Conservation (phyloP, 108 stramenopile genomes). For the Aureococcus anophagefferens region DNA sequence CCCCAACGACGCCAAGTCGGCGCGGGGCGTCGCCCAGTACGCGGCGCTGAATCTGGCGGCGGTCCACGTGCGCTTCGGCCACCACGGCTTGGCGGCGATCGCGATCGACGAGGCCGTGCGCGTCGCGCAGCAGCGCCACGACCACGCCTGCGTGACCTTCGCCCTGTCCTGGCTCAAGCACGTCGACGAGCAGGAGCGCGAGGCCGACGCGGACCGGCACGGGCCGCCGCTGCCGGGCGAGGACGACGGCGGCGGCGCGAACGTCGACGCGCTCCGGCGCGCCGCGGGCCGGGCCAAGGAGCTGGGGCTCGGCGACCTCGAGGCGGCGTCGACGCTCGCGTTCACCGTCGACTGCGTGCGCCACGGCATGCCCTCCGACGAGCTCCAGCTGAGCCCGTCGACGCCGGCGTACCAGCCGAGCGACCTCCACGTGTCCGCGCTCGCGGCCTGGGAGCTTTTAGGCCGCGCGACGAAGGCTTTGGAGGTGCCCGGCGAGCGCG, state of each 20-base stretch:
- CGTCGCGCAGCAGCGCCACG: slow-evolving; percentile 81
- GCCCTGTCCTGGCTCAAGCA: slow-evolving; percentile 52
- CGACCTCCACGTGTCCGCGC: no score
- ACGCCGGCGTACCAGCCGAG: no score
- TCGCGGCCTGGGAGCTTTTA: no score
- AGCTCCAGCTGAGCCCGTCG: no score
- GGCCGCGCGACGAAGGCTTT: no score
- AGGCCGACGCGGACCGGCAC: background rate
- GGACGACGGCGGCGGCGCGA: no score
- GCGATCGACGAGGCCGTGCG: slow-evolving; percentile 81
- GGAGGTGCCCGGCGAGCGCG: no score
- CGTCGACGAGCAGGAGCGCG: background rate
- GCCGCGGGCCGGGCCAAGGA: background rate
- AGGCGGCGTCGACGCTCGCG: background rate
- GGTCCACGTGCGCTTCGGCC: slow-evolving; percentile 61
- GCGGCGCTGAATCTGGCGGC: slow-evolving; percentile 65
- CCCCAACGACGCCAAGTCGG: background rate
- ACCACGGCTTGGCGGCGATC: slow-evolving; percentile 48
- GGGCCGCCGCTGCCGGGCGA: no score
- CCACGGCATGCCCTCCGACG: no score
- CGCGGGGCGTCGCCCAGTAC: slow-evolving; percentile 57
- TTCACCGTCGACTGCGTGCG: no score
- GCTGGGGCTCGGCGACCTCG: background rate
- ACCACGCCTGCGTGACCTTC: slow-evolving; percentile 69
- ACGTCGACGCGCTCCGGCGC: background rate